Percentiles rank a stretch among this genome's conserved stretches.
phyloP scores from a whole-genome alignment of 257 asterid genomes.

The Fraxinus excelsior region DNA sequence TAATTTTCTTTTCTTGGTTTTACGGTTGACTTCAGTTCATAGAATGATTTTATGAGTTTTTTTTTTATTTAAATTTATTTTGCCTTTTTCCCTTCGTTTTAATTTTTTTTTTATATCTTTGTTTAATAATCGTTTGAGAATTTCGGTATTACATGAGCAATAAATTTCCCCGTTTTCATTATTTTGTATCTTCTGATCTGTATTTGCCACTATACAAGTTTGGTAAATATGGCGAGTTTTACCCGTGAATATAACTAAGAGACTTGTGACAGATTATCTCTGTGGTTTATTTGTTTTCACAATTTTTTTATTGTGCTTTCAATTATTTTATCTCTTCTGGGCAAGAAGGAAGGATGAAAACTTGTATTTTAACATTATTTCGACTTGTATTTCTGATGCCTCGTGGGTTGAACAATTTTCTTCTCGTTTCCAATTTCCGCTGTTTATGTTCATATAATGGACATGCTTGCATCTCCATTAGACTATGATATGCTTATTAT shows the following conservation, averaged over 20 bases:
- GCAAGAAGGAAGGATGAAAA: background rate
- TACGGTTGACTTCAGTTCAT: background rate
- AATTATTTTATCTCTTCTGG: background rate
- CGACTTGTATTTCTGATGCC: no score
- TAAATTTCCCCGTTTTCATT: background rate
- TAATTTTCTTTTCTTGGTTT: constrained; percentile 1
- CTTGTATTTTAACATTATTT: no score
- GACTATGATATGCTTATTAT: background rate
- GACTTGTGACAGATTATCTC: background rate
- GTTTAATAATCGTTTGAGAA: no score
- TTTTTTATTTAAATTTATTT: background rate
- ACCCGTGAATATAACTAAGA: background rate
- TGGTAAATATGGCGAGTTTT: no score
- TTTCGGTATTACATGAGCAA: background rate
- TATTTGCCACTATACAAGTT: no score
- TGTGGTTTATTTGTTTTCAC: background rate
- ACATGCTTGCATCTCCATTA: background rate
- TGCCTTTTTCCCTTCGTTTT: background rate
- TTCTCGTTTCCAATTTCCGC: background rate
- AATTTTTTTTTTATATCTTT: no score
- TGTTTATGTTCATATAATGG: background rate
- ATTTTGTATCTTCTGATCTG: background rate
- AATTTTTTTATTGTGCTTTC: background rate
- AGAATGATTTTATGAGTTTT: no score
- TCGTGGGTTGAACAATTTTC: background rate